These are phyloP conservation scores for Spencermartinsiella ligniputridi DNA, from an alignment of 1,139 yeast genomes.

Conservation along the genomic window DNA sequence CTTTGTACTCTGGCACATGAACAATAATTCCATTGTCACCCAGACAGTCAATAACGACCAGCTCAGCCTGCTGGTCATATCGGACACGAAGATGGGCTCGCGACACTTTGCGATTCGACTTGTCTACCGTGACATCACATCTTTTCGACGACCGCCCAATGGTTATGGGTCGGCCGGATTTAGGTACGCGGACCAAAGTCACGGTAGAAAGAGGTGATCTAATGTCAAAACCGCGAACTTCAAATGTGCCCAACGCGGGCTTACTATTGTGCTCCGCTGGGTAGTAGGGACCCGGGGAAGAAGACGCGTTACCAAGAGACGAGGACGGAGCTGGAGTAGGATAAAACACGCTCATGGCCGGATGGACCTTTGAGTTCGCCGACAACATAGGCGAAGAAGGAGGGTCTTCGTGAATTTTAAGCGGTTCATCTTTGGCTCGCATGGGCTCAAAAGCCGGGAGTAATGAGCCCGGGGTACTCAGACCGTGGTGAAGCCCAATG, in stretches of 20 bases:
- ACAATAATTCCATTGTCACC: constrained; percentile 71
- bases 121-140: constrained; percentile 52
- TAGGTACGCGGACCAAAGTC: constrained; percentile 30
- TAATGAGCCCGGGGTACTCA: neutral
- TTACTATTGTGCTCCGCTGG: neutral
- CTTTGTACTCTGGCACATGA: constrained; percentile 45
- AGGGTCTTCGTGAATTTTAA: constrained; percentile 17
- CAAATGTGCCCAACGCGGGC: constrained; percentile 5
- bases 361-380: constrained; percentile 2
- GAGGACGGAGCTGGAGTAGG: constrained; percentile 31
- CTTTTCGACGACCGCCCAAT: constrained; percentile 66
- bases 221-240: neutral
- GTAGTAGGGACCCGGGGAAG: constrained; percentile 16
- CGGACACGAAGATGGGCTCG: constrained; percentile 55
- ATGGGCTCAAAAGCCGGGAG: constrained; percentile 8
- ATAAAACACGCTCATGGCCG: constrained; percentile 16
- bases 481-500: neutral
- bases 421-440: constrained; percentile 5
- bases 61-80: constrained; percentile 25
- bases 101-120: constrained; percentile 58
- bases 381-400: constrained; percentile 11
- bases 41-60: constrained; percentile 47
- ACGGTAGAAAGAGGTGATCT: constrained; percentile 32
- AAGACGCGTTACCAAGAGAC: constrained; percentile 17
- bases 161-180: constrained; percentile 31